Base-by-base conservation (phyloP, 257 asterid species). In the Plantago elongata region DNA sequence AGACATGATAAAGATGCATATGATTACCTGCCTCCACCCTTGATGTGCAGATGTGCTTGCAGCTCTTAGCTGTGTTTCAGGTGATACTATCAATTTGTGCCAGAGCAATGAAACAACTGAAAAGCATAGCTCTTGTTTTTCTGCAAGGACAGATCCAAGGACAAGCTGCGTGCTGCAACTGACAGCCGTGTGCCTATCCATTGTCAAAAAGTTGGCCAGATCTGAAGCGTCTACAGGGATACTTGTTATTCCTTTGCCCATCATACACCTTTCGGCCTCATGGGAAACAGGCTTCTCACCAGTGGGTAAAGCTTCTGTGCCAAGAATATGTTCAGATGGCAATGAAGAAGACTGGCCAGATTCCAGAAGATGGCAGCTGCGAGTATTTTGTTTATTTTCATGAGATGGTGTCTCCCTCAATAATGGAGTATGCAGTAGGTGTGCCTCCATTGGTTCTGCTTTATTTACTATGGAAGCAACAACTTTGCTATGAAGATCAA, bases 1-100 rank as follows among this genome's bases (percentile, higher is more conserved):
- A 6, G 3, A 3, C 40, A 34, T 34, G 40, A 34, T 7, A 34
- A 6, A 5, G 54, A 15, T 49, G 14, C 27, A 49, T 18, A 49
- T 13, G 22, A 22, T 69, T 86, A 92, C 99, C 97, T 92, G 99
- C 66, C 97, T 84, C 99, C 99, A 92, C 74, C 99, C 99, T 80
- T 89, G 99, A 72, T 84, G 97, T 5, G 94, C 94, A 45, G 99
- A 93, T 22, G 97, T 93, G 79, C 99, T 87, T 78, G 84, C 99
- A 48, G 85, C 96, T 69, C 80, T 84, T 11, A 89, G 96, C 66
- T 84, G 89, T 49, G 85, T 89, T 76, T 93, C 99, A 34, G 99
- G 97, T 54, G 99, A 83, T 66, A 78, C 85, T 67, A 93, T 87
- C 84, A 93, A 63, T 77, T 93, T 89, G 88, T 87, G 97, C 99